Conservation (phyloP, 331 rosid species). For the Quercus tomentella region DNA sequence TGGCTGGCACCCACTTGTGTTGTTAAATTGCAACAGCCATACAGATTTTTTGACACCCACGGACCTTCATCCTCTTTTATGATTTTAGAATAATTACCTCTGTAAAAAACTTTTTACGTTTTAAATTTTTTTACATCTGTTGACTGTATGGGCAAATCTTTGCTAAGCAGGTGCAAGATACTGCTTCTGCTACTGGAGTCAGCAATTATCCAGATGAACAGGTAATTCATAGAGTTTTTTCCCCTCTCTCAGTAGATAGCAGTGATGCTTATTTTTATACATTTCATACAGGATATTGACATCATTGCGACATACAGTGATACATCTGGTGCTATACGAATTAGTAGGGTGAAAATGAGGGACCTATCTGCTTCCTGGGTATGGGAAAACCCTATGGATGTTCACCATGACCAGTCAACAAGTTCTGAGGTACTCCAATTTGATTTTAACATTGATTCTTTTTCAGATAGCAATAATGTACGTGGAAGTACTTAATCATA, state of each 20-base stretch:
- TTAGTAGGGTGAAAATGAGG: slow-evolving; percentile 70
- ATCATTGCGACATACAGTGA: slow-evolving; percentile 75
- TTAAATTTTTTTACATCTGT: slow-evolving; percentile 6
- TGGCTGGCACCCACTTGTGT: not conserved
- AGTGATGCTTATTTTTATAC: slow-evolving; percentile 20
- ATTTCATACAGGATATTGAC: slow-evolving; percentile 66
- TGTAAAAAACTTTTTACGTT: not conserved
- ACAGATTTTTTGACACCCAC: not conserved
- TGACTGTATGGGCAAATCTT: slow-evolving; percentile 24
- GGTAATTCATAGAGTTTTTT: slow-evolving; percentile 39
- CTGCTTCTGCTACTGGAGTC: slow-evolving; percentile 27
- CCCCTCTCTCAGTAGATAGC: slow-evolving; percentile 11
- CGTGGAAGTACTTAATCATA: not conserved
- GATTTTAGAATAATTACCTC: not conserved
- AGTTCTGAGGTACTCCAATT: slow-evolving; percentile 52
- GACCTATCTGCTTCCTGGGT: slow-evolving; percentile 90
- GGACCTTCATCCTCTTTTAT: not conserved
- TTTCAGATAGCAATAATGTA: not conserved
- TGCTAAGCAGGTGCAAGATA: slow-evolving; percentile 43
- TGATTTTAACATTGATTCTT: slow-evolving; percentile 3
- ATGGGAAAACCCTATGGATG: slow-evolving; percentile 67
- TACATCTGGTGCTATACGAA: slow-evolving; percentile 57
- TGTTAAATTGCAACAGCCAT: not conserved
- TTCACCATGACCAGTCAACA: slow-evolving; percentile 40
- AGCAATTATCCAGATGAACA: slow-evolving; percentile 47